Evolutionary conservation across 257 asterid species (phyloP).

Genomic region (Solanum chmielewskii): DNA sequence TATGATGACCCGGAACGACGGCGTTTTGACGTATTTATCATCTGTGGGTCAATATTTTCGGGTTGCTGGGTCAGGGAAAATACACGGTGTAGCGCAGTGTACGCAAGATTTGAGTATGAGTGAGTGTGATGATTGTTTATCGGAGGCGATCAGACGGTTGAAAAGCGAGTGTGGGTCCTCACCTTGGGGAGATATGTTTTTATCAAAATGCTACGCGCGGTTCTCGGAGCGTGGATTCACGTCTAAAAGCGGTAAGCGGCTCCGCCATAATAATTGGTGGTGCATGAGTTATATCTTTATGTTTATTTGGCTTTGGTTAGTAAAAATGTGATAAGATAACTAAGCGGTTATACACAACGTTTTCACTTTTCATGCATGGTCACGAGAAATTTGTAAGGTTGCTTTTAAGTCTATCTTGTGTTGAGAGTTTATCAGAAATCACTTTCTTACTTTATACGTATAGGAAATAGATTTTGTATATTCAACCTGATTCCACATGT

Average conservation of each 20-base stretch:
- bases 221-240: constrained; percentile 57
- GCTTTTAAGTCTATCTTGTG: no score
- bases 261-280: constrained; percentile 17
- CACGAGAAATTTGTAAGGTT: no score
- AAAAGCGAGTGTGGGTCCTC: constrained; percentile 54
- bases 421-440: no score
- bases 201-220: constrained; percentile 85
- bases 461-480: no score
- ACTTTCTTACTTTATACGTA: no score
- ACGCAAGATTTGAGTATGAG: constrained; percentile 55
- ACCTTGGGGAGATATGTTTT: constrained; percentile 70
- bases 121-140: constrained; percentile 71
- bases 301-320: background rate
- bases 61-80: constrained; percentile 56
- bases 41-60: constrained; percentile 58
- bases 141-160: constrained; percentile 69
- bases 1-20: constrained; percentile 30
- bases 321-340: background rate
- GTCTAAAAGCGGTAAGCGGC: constrained; percentile 29
- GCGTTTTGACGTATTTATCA: constrained; percentile 35
- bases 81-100: constrained; percentile 83
- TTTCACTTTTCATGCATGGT: no score
- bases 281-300: constrained; percentile 2
- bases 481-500: no score
- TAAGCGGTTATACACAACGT: no score